Evolutionary conservation across 192 early-diverging fungal genomes (phyloP), one percentile per base, ranked within the genome.

Genomic region (Spizellomyces punctatus): DNA sequence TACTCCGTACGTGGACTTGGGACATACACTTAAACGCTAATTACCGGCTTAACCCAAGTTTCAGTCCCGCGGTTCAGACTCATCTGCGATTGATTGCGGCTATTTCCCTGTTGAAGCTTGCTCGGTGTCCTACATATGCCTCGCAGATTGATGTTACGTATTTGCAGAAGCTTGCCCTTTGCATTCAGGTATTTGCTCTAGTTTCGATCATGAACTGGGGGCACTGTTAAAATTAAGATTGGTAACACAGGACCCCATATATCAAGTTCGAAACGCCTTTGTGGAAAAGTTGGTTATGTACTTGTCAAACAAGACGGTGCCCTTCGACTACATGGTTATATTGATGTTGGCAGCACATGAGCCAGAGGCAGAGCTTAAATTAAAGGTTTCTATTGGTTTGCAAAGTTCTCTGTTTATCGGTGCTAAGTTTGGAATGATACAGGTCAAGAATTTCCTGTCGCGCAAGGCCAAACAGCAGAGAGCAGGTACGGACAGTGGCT

Each of bases 291-390:
- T 99, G 49, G 79, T 94, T 61, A 89, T 86, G n/a, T 82, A 88
- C 61, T 77, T 96, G 58, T 83, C 84, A 7, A 43, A 73, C 12
- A 71, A 83, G 61, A 78, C 80, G 4, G 72, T 99, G 0, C 89
- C 87, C 47, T 77, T 88, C 58, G 86, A 94, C 2, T 96, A 89
- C 68, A 74, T 90, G 21, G 77, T 90, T 14, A 72, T 89, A 7
- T 58, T 96, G 49, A 87, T 94, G 66, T 73, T 99, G 55, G 89
- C 86, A 6, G 96, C 94, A 0, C 89, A 94, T 69, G 96, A 99
- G 46, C 93, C 94, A 0, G 94, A 95, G 64, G 54, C 72, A 1
- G 85, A 82, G 0, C 84, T 96, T 63, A 83, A 76, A 67, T 76
- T 79, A 58, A 89, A 88, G 55, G 27, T 36, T 36, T 36, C 27